Evolutionary conservation across 345 rosid genomes (phyloP).

Genomic region (Physaria fendleri): DNA sequence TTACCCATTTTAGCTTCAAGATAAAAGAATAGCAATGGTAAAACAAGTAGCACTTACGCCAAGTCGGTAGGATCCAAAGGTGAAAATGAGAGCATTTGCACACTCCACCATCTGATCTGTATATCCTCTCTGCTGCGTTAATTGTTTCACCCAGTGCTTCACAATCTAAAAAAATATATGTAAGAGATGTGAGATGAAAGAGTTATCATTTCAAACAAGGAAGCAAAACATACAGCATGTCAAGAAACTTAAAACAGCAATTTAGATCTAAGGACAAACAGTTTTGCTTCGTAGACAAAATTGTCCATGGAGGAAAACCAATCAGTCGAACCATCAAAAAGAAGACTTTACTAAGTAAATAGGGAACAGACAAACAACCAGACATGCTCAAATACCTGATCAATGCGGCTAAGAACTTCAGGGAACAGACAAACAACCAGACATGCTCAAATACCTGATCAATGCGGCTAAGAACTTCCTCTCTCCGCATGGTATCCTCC

Average conservation of each 20-base stretch:
- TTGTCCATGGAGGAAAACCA: background rate
- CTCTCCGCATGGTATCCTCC: conserved; percentile 69
- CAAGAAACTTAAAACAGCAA: conserved; percentile 9
- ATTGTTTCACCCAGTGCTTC: conserved; percentile 76
- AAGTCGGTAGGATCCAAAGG: conserved; percentile 90
- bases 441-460: conserved; percentile 41
- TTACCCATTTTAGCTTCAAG: background rate
- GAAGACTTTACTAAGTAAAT: background rate
- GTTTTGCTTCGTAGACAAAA: background rate
- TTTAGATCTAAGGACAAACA: background rate
- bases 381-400: conserved; percentile 40
- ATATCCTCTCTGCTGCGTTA: conserved; percentile 61
- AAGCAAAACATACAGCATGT: background rate
- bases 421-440: too few species aligned
- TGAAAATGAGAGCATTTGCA: conserved; percentile 81
- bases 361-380: background rate
- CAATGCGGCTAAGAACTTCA: conserved; percentile 58
- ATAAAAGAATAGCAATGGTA: background rate
- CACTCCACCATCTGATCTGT: conserved; percentile 91
- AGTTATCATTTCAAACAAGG: background rate
- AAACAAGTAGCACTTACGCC: conserved; percentile 53
- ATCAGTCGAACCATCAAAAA: background rate
- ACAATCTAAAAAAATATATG: conserved; percentile 45
- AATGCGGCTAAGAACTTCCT: conserved; percentile 58
- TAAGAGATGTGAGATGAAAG: background rate